Evolutionary conservation across 495 filamentous ascomycete genomes (phyloP).

Genomic region (Collariella sp.): DNA sequence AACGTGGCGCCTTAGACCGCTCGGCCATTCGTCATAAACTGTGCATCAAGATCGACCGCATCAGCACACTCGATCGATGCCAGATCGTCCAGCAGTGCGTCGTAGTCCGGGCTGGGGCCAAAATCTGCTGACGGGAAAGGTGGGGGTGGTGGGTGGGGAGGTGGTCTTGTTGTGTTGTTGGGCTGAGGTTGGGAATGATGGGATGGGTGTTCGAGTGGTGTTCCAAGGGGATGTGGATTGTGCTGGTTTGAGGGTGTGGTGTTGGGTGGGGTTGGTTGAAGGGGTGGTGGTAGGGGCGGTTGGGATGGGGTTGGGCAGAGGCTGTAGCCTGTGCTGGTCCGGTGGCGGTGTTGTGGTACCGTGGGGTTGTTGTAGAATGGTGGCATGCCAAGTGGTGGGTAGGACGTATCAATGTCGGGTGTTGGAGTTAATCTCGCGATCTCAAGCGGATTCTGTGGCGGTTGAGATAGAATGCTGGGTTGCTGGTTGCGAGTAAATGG

Average conservation of each 20-base stretch:
- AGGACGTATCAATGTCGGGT: neutral
- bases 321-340: neutral
- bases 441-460: neutral
- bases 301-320: neutral
- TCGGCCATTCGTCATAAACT: conserved; percentile 39
- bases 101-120: conserved; percentile 33
- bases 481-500: neutral
- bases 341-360: neutral
- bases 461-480: neutral
- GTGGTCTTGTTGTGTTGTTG: conserved; percentile 8
- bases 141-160: conserved; percentile 14
- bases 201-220: neutral
- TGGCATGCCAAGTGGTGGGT: neutral
- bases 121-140: conserved; percentile 9
- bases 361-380: neutral
- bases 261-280: neutral
- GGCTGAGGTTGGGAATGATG: neutral
- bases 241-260: neutral
- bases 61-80: conserved; percentile 54
- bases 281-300: neutral
- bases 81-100: conserved; percentile 55
- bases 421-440: neutral
- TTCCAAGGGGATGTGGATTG: neutral
- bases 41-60: conserved; percentile 35
- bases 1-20: conserved; percentile 24